Evolutionary conservation across 2,329 filamentous ascomycete species (phyloP), one percentile per base, ranked within the genome.

Genomic region (Hypocreales sp.): DNA sequence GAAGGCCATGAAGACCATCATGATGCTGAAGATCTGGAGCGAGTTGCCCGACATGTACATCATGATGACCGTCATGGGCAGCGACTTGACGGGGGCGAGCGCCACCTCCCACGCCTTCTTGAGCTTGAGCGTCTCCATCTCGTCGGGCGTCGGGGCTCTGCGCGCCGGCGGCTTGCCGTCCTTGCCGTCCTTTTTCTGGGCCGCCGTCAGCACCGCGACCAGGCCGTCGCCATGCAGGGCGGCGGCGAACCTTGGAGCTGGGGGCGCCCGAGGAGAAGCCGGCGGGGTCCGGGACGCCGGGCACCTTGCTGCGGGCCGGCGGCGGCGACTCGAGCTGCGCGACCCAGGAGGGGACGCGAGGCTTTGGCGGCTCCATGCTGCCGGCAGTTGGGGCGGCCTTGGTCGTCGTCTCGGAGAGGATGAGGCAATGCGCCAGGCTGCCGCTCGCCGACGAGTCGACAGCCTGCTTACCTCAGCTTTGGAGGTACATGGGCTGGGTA

Each of bases 31-130:
- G 40, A 98, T 95, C 52, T 98, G 90, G 25, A 98, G 71, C 35
- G 82, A 84, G 60, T 95, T 98, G 45, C 90, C 90, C 18, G 87
- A 92, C 90, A 98, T 98, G 67, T 98, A 98, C 84, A 95, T 95
- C 76, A 94, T 94, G 51, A 98, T 87, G 36, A 78, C 86, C 31
- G 92, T 95, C 90, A 98, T 98, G 32, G 90, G 90, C 25, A 98
- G 65, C 49, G 79, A 76, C 61, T 98, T 98, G 35, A 90, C 78
- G 1, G 90, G 90, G 3, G 79, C 87, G 25, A 98, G 72, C 22
- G 90, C 87, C 24, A 98, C 71, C 55, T 98, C 90, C 90, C 90
- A 98, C 0, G 90, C 90, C 55, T 98, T 98, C 59, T 98, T 98
- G 43, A 98, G 62, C 64, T 95, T 95, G 36, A 98, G 64, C 14